phyloP scores from a whole-genome alignment of 352 stramenopile genomes.

The Phytophthora pini region DNA sequence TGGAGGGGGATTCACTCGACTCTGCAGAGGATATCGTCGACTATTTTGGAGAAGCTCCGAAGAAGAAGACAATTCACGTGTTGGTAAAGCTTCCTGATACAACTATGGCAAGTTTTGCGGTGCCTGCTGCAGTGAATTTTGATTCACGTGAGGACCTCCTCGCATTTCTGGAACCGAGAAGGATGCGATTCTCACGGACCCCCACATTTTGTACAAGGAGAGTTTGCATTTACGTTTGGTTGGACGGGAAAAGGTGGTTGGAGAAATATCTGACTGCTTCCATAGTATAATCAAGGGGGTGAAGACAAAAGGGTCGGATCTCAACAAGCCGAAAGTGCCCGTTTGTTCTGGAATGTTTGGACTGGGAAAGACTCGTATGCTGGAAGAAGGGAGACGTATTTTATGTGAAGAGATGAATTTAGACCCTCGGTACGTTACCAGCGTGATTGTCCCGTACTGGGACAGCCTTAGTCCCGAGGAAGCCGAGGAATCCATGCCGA shows the following conservation, averaged over 20 bases:
- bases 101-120: too few relatives aligned
- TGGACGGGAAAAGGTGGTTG: background rate
- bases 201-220: constrained; percentile 5
- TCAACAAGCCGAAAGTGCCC: background rate
- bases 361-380: constrained; percentile 41
- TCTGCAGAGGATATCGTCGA: too few relatives aligned
- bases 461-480: constrained; percentile 1
- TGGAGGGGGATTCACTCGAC: too few relatives aligned
- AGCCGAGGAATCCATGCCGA: constrained; percentile 39
- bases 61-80: too few relatives aligned
- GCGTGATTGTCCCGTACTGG: constrained; percentile 32
- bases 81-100: too few relatives aligned
- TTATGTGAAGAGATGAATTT: constrained; percentile 29
- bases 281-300: background rate
- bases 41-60: too few relatives aligned
- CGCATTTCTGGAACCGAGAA: constrained; percentile 21
- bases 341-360: constrained; percentile 39
- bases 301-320: background rate
- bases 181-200: constrained; percentile 1
- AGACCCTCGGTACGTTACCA: constrained; percentile 21
- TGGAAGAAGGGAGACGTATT: constrained; percentile 39
- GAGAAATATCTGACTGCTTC: background rate
- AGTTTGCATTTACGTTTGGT: constrained; percentile 2
- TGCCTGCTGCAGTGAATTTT: background rate
- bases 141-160: constrained; percentile 26